These are phyloP conservation scores for Venturia aucupariae DNA, from an alignment of 2,329 filamentous ascomycete species.

Conservation along the genomic window DNA sequence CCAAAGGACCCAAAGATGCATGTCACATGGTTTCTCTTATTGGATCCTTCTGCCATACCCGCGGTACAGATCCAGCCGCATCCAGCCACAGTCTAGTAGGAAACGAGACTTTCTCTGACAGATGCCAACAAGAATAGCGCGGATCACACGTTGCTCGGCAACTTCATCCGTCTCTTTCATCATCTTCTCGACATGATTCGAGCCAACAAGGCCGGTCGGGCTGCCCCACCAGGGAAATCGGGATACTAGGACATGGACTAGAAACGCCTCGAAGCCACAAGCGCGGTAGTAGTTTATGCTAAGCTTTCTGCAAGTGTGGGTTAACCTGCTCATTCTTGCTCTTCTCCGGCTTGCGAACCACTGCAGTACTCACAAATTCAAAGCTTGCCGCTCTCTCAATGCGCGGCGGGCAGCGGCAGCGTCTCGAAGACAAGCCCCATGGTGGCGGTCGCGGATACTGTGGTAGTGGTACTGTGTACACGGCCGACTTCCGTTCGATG, in stretches of 20 bases:
- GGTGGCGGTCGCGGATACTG: too few species aligned
- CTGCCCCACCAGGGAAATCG: neutral
- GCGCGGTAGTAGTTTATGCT: neutral
- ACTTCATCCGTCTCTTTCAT: neutral
- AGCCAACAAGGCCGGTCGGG: too few species aligned
- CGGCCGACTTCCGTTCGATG: neutral
- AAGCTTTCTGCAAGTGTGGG: neutral
- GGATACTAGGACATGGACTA: neutral
- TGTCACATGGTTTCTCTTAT: too few species aligned
- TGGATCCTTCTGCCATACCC: neutral
- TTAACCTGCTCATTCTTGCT: constrained; percentile 10
- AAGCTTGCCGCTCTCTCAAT: neutral
- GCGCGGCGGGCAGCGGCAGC: neutral
- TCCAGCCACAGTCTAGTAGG: neutral
- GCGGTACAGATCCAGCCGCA: neutral
- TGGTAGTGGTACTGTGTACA: too few species aligned
- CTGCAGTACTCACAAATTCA: neutral
- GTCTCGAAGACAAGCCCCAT: neutral
- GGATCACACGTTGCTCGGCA: neutral
- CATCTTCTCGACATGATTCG: neutral
- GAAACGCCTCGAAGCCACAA: neutral
- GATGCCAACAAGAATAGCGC: neutral
- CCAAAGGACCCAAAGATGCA: neutral
- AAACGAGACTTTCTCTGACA: neutral
- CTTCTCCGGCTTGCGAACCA: neutral